Evolutionary conservation across 140 eudicot genomes (phyloP).

Genomic region (Artemisia princeps): DNA sequence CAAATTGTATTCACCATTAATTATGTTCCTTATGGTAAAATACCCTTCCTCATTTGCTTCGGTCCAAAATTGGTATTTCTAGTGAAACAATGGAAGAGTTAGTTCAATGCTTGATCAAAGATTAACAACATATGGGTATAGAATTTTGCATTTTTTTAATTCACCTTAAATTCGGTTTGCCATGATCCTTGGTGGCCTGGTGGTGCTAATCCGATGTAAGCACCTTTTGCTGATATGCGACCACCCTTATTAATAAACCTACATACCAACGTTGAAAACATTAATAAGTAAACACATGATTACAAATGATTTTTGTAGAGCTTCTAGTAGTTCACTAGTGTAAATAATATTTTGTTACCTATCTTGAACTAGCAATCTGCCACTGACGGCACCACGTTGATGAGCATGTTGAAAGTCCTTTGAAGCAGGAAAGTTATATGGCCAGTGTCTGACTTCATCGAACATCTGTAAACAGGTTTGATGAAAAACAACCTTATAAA

Average conservation of each 20-base stretch:
- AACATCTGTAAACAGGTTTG: slow-evolving; percentile 27
- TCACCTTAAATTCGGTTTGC: slow-evolving; percentile 94
- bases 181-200: slow-evolving; percentile 80
- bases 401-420: slow-evolving; percentile 64
- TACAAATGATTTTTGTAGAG: not conserved
- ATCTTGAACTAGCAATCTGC: slow-evolving; percentile 62
- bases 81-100: not conserved
- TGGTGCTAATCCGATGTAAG: slow-evolving; percentile 66
- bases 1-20: slow-evolving; percentile 53
- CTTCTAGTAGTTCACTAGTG: not conserved
- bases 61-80: slow-evolving; percentile 90
- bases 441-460: slow-evolving; percentile 67
- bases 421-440: slow-evolving; percentile 68
- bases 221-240: slow-evolving; percentile 45
- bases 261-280: slow-evolving; percentile 34
- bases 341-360: slow-evolving; percentile 29
- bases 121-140: not conserved
- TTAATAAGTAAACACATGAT: not conserved
- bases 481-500: slow-evolving; percentile 1
- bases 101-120: not conserved
- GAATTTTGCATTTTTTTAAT: not conserved
- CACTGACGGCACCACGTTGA: slow-evolving; percentile 64
- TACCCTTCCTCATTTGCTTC: slow-evolving; percentile 53
- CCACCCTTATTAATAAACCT: not conserved
- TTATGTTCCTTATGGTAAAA: slow-evolving; percentile 51